Conservation (phyloP, 2,329 filamentous ascomycete species). For the Arthrocladium fulminans region DNA sequence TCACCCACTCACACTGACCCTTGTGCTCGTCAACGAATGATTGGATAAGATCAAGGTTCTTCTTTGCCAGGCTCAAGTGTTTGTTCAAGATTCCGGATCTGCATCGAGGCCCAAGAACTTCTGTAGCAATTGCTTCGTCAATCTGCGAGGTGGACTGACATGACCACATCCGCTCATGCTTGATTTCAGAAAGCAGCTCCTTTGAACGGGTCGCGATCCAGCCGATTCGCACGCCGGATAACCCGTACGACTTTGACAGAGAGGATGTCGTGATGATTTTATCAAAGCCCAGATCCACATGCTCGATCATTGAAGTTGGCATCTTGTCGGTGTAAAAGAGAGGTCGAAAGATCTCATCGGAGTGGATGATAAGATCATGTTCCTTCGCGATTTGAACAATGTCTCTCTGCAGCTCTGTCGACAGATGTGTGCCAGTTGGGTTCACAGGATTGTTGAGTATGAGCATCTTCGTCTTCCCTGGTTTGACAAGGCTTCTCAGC, state of each 20-base stretch:
- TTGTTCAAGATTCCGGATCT: constrained; percentile 53
- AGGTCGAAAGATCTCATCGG: constrained; percentile 78
- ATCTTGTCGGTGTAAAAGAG: constrained; percentile 55
- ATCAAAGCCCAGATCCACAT: constrained; percentile 46
- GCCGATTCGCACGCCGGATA: constrained; percentile 72
- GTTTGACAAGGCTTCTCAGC: constrained; percentile 51
- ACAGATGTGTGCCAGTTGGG: constrained; percentile 63
- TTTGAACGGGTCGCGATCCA: constrained; percentile 68
- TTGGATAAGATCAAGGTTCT: constrained; percentile 57
- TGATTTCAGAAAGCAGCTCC: constrained; percentile 54
- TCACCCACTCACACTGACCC: constrained; percentile 58
- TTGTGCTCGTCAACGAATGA: constrained; percentile 52
- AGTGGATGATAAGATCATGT: constrained; percentile 57
- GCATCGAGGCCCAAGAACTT: constrained; percentile 57
- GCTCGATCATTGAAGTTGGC: constrained; percentile 27
- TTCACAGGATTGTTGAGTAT: constrained; percentile 73
- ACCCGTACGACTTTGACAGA: constrained; percentile 75
- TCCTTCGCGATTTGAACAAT: constrained; percentile 57
- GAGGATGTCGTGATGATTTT: constrained; percentile 67
- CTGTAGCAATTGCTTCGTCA: constrained; percentile 69
- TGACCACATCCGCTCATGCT: constrained; percentile 67
- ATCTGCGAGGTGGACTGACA: constrained; percentile 74
- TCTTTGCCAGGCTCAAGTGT: constrained; percentile 58
- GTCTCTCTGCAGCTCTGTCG: constrained; percentile 50
- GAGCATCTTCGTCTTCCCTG: constrained; percentile 44